Evolutionary conservation across 768 basidiomycete genomes (phyloP), one percentile per base, ranked within the genome.

Genomic region (Mycena albidolilacea): DNA sequence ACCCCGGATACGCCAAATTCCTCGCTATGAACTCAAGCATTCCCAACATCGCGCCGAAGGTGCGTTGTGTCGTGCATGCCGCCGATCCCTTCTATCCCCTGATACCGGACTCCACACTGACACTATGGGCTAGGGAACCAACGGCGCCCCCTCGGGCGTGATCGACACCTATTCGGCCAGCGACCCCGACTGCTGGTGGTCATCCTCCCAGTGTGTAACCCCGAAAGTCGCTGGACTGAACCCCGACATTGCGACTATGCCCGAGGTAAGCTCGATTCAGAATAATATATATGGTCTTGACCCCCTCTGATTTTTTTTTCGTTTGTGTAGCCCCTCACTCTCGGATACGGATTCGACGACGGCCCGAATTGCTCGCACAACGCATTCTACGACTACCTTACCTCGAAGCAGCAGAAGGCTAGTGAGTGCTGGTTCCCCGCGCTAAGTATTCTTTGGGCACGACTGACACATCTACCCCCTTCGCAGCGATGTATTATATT

Each of bases 301-400:
- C 41, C 39, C 5, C 19, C n/a, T 1, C 54, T 66, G 38, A 37
- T 9, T 59, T 59, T 19, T 3, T 30, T 30, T 30, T 30, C 30
- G 30, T 30, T 23, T 21, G 58, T 41, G 38, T 41, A 89, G 89
- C 90, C 91, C 41, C 77, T 79, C 11, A 89, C 90, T 2, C 80
- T 90, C 19, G 91, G 90, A 1, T 91, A 88, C 58, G 89, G 85
- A 4, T 91, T 91, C 70, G 91, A 92, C 70, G 90, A 92, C 71
- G 91, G 91, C 1, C 91, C 91, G 1, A 90, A 90, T 75, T 92
- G 90, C 76, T 86, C 88, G 5, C 91, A 92, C 71, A 91, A 91
- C 67, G 84, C 82, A 3, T 92, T 91, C 71, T 92, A 92, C 57
- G 84, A 90, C 71, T 92, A 79, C 72, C 83, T 92, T 39, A 60